phyloP scores from a whole-genome alignment of 2,329 filamentous ascomycete species.

The Pezicula carpinea region DNA sequence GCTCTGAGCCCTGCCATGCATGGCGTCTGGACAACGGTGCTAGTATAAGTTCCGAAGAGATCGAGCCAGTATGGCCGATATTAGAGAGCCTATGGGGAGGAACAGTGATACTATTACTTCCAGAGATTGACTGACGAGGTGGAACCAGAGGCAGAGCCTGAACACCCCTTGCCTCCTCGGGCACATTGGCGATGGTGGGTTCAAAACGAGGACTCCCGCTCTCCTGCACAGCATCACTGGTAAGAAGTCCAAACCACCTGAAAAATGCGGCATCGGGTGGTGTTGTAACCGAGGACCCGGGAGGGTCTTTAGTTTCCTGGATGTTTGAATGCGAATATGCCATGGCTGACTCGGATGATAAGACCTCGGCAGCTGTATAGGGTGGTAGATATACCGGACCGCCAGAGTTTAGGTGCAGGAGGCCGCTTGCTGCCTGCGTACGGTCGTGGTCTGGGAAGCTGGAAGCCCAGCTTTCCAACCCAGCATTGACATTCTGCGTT shows the following conservation, averaged over 20 bases:
- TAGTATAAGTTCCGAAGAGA: conserved; percentile 1
- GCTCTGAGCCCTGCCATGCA: conserved; percentile 16
- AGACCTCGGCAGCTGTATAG: background rate
- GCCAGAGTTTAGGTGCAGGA: conserved; percentile 1
- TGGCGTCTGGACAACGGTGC: conserved; percentile 2
- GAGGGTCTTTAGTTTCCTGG: background rate
- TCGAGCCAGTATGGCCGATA: conserved; percentile 10
- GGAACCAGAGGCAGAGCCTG: background rate
- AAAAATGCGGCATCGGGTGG: conserved; percentile 5
- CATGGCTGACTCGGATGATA: background rate
- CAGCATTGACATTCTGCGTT: background rate
- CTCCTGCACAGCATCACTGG: conserved; percentile 9
- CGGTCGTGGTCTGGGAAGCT: conserved; percentile 2
- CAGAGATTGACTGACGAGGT: background rate
- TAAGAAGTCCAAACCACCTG: conserved; percentile 10
- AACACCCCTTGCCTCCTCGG: background rate
- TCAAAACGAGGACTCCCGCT: conserved; percentile 11
- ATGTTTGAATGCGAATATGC: background rate
- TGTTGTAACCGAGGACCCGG: conserved; percentile 3
- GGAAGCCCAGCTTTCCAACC: background rate
- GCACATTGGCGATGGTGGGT: background rate
- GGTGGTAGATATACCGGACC: background rate
- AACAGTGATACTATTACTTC: background rate
- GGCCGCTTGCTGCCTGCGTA: conserved; percentile 4
- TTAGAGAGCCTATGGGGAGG: background rate